A percentile compares a stretch with the other conserved stretches of the same genome.
phyloP scores from a whole-genome alignment of 2,329 filamentous ascomycete genomes.

The Ophiocordyceps camponoti-floridani region DNA sequence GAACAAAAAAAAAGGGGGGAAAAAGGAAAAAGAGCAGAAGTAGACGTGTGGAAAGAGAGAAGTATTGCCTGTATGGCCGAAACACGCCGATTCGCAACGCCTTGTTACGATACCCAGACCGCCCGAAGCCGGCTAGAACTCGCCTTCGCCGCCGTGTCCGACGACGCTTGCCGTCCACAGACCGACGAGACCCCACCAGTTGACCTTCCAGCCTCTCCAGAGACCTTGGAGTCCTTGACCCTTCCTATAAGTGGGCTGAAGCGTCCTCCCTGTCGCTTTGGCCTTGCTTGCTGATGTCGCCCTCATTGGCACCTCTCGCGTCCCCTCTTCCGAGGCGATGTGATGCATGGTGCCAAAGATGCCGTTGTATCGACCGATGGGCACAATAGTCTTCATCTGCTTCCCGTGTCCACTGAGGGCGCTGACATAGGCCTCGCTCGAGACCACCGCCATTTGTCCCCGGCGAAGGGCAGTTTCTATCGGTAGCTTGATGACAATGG shows the following conservation, averaged over 20 bases:
- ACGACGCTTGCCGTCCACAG: conserved; percentile 54
- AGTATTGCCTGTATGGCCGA: conserved; percentile 11
- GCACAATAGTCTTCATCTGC: conserved; percentile 55
- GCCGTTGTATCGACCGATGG: conserved; percentile 67
- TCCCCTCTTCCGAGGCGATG: conserved; percentile 71
- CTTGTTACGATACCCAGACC: not conserved
- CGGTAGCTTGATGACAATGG: conserved; percentile 74
- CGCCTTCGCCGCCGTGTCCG: conserved; percentile 41
- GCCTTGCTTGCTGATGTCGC: conserved; percentile 10
- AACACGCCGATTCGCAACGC: conserved; percentile 10
- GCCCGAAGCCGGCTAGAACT: conserved; percentile 24
- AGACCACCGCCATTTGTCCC: conserved; percentile 62
- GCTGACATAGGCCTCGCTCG: conserved; percentile 29
- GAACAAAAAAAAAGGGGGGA: too few species aligned
- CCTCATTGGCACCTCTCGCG: conserved; percentile 23
- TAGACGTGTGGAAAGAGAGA: too few species aligned
- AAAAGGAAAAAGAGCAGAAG: too few species aligned
- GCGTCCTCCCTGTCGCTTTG: conserved; percentile 13
- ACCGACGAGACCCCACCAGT: conserved; percentile 59
- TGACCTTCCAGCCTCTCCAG: conserved; percentile 60
- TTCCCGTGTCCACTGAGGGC: conserved; percentile 25
- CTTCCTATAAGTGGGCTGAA: conserved; percentile 23
- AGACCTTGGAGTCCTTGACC: conserved; percentile 53
- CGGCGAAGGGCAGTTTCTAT: conserved; percentile 82
- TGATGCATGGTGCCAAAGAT: conserved; percentile 80